phyloP scores from a whole-genome alignment of 495 filamentous ascomycete genomes.

The Margaritispora aquatica region DNA sequence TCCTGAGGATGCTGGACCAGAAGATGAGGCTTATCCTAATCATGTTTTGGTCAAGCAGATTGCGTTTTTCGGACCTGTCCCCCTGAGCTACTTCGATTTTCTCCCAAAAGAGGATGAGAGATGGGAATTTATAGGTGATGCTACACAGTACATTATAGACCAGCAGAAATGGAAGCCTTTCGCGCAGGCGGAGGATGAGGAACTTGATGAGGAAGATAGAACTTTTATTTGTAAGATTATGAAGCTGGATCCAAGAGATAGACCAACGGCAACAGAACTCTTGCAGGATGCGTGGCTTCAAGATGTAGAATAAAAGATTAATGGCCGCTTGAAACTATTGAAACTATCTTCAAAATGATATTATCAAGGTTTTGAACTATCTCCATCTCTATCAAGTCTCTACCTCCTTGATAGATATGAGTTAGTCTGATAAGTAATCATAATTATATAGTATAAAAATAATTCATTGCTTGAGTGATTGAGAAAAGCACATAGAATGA shows the following conservation, averaged over 20 bases:
- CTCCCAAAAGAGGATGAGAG: constrained; percentile 17
- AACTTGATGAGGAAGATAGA: constrained; percentile 20
- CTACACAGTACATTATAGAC: constrained; percentile 18
- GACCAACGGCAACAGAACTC: constrained; percentile 23
- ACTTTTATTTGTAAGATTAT: constrained; percentile 25
- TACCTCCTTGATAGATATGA: no score
- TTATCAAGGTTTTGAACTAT: no score
- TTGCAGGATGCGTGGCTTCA: constrained; percentile 6
- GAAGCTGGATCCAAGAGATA: constrained; percentile 27
- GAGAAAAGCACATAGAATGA: no score
- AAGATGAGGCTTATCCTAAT: constrained; percentile 15
- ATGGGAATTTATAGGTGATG: constrained; percentile 13
- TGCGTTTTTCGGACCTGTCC: constrained; percentile 16
- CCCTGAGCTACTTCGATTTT: constrained; percentile 11
- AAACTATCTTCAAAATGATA: no score
- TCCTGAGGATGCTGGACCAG: constrained; percentile 9
- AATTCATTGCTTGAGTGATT: no score
- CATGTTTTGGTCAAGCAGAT: constrained; percentile 15
- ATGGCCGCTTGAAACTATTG: not conserved
- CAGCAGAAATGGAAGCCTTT: constrained; percentile 11
- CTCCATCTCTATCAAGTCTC: no score
- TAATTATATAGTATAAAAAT: no score
- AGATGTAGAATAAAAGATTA: not conserved
- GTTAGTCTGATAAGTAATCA: no score
- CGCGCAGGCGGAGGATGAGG: constrained; percentile 12